phyloP scores from a whole-genome alignment of 345 rosid species.

The Brassica nigra region DNA sequence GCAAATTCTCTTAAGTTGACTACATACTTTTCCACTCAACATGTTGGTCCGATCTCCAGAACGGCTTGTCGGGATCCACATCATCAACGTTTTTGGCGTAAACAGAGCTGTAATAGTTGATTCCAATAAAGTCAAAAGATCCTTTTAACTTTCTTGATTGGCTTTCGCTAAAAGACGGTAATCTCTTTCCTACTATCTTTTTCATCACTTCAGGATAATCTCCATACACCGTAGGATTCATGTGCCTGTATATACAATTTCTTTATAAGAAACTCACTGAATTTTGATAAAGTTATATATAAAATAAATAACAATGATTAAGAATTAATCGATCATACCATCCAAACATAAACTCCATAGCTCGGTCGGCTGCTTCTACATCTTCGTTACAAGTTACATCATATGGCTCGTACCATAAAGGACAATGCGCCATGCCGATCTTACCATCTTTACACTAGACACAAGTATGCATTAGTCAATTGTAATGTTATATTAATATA shows the following conservation, averaged over 20 bases:
- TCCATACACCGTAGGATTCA: conserved; percentile 48
- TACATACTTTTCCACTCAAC: conserved; percentile 40
- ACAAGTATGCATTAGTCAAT: not conserved
- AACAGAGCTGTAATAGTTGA: conserved; percentile 50
- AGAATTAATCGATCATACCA: conserved; percentile 19
- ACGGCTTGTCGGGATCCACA: conserved; percentile 22
- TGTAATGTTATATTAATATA: not conserved
- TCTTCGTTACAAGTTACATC: conserved; percentile 15
- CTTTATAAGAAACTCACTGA: not conserved
- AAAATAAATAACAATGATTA: not conserved
- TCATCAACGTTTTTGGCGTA: conserved; percentile 28
- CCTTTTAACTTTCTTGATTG: conserved; percentile 45
- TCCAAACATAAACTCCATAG: conserved; percentile 42
- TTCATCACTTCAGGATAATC: conserved; percentile 50
- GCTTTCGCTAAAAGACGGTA: conserved; percentile 43
- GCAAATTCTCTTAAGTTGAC: not conserved
- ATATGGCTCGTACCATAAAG: conserved; percentile 41
- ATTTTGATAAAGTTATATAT: not conserved
- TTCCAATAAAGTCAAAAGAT: conserved; percentile 51
- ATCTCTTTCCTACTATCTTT: conserved; percentile 41
- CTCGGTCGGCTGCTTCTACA: conserved; percentile 36
- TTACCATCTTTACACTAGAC: conserved; percentile 35
- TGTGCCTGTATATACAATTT: conserved; percentile 27
- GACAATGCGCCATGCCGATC: conserved; percentile 40
- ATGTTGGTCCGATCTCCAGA: conserved; percentile 44